Base-by-base conservation (phyloP, 371 early-diverging fungal species). In the Mortierella sp. region DNA sequence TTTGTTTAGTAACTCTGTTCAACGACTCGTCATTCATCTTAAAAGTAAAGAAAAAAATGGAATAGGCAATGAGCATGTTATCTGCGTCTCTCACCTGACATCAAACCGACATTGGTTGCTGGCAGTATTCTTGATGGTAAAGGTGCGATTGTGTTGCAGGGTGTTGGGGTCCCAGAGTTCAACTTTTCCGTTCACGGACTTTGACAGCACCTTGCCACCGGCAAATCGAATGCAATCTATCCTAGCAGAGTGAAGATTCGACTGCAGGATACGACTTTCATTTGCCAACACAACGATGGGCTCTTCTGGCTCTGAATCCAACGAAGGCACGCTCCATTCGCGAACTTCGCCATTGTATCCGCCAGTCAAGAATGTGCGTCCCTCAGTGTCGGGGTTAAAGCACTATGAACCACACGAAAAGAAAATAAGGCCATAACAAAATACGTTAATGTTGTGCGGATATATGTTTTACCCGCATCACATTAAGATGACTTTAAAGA, bases 121-220 rank as follows among this genome's bases (percentile, higher is more conserved):
- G 15, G 82, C 82, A 42, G 83, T 81, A 64, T 82, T 79, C 39
- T 83, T 83, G 37, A 90, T 79, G 51, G 30, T 71, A 43, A 84
- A 85, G 17, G 81, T 63, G 34, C 81, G 83, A 27, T 83, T 79
- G 34, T 82, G 63, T 56, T 84, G 54, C 30, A 82, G 70, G 11
- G 86, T 72, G 2, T 81, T 81, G 17, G 86, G 64, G 64, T 92
- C 84, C 91, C 92, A 91, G 62, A 89, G 86, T 53, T 92, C 92
- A 32, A 95, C 78, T 44, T 87, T 86, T 17, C 94, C 94, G 63
- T 90, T 86, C 30, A 83, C 83, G 31, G 92, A 93, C 60, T 94
- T 95, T 31, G 88, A 83, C 5, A 95, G 52, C 1, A 93, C 81
- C 60, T 84, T 83, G 15, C 81, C 84, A 42, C 87, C 87, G 12